phyloP scores from a whole-genome alignment of 257 asterid genomes.

The Haberlea rhodopensis region DNA sequence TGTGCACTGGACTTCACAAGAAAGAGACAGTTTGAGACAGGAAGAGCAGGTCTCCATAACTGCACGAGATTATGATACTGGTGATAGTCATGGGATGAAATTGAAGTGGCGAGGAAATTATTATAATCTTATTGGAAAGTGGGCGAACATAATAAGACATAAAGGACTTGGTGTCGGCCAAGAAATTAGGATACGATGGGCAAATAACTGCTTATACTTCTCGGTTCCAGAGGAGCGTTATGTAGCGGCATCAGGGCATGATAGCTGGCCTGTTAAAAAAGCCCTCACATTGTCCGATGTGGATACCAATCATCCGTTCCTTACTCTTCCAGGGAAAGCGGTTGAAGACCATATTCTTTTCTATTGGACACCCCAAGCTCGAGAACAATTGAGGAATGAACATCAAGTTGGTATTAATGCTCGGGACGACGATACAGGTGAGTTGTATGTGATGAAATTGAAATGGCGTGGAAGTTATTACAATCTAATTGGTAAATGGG shows the following conservation, averaged over 20 bases:
- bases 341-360: conserved; percentile 75
- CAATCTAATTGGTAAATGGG: conserved; percentile 88
- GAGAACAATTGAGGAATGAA: conserved; percentile 66
- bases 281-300: conserved; percentile 77
- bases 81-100: conserved; percentile 68
- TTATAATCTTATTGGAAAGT: conserved; percentile 70
- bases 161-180: conserved; percentile 77
- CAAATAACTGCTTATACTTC: conserved; percentile 61
- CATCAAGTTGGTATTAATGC: conserved; percentile 72
- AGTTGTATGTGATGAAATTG: conserved; percentile 65
- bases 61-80: conserved; percentile 72
- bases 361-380: conserved; percentile 62
- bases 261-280: conserved; percentile 78
- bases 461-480: conserved; percentile 78
- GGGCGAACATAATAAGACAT: conserved; percentile 69
- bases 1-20: conserved; percentile 64
- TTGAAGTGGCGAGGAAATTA: conserved; percentile 76
- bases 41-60: conserved; percentile 71
- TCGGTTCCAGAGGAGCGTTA: conserved; percentile 65
- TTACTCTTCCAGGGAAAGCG: conserved; percentile 83
- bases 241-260: conserved; percentile 46
- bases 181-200: conserved; percentile 68
- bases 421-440: conserved; percentile 71
- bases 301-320: conserved; percentile 84
- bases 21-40: conserved; percentile 59